Percentiles rank a stretch among this genome's conserved stretches.
These are phyloP conservation scores for Acanthamoeba sp. DNA, from an alignment of 208 protist genomes.

Conservation along the genomic window DNA sequence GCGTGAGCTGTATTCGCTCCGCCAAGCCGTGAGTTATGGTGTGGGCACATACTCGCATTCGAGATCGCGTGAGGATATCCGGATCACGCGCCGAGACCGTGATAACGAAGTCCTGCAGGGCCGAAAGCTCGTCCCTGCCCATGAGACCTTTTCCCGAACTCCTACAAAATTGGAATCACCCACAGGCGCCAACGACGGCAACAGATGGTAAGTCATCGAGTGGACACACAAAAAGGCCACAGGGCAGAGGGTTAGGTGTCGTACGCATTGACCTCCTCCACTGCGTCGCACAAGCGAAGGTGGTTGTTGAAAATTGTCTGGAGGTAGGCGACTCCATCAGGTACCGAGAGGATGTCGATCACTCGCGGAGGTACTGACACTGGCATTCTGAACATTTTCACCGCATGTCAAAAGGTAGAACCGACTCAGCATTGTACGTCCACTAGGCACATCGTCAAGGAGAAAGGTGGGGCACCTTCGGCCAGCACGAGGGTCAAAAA, in stretches of 20 bases:
- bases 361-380: not conserved
- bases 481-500: slow-evolving; percentile 52
- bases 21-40: not conserved
- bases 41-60: not conserved
- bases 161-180: not conserved
- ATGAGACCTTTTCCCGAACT: not conserved
- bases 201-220: too few relatives aligned
- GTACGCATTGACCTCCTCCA: not conserved
- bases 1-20: too few relatives aligned
- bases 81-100: not conserved
- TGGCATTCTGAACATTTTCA: too few relatives aligned
- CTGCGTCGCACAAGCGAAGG: not conserved
- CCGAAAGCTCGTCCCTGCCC: slow-evolving; percentile 7
- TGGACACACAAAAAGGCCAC: too few relatives aligned
- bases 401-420: too few relatives aligned
- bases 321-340: not conserved
- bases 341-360: not conserved
- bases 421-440: too few relatives aligned
- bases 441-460: too few relatives aligned
- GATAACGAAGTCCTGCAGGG: slow-evolving; percentile 31
- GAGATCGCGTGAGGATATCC: slow-evolving; percentile 46
- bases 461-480: slow-evolving; percentile 8
- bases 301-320: not conserved
- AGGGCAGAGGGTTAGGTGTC: not conserved
- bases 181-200: too few relatives aligned